Base-by-base conservation (phyloP, 1,284 basidiomycete species). In the Leccinum subrobustum region DNA sequence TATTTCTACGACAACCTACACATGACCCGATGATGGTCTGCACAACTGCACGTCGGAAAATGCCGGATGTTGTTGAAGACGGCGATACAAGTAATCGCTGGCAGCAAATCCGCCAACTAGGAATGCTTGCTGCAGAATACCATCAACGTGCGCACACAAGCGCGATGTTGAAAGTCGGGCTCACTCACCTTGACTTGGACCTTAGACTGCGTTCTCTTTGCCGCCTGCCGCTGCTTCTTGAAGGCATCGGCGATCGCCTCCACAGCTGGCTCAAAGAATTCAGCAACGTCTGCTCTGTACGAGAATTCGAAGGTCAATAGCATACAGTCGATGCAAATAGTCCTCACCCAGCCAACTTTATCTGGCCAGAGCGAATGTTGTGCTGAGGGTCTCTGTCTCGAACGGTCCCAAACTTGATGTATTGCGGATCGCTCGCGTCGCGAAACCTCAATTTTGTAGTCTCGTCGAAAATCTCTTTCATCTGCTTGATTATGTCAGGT, bases 51-150 rank as follows among this genome's bases (percentile, higher is more conserved):
- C 56, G 0, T 71, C 70, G 2, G 67, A 65, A 33, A 67, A 63
- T 18, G 59, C 62, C 1, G 80, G 59, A 20, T 71, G 62, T 2
- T 66, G 63, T 48, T 75, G 73, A 11, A 83, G 75, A 23, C 71
- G 66, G 6, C 63, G 63, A 63, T 75, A 82, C 6, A 83, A 70
- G 73, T 77, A 83, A 23, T 81, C 79, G 57, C 78, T 83, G 3
- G 80, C 79, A 0, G 78, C 81, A 63, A 80, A 83, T 14, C 82
- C 81, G 2, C 82, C 82, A 1, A 78, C 75, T 4, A 78, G 67
- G 57, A 61, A 58, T 4, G 29, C 56, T 14, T 42, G 39, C n/a
- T 42, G n/a, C n/a, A 42, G 11, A 44, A 3, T 20, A 20, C 6
- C 18, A 12, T 44, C 11, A 20, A 20, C n/a, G 18, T 1, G 42